A percentile compares a stretch with the other conserved stretches of the same genome.
Evolutionary conservation across 2,329 filamentous ascomycete genomes (phyloP).

Genomic region (Verticillium alfalfae): DNA sequence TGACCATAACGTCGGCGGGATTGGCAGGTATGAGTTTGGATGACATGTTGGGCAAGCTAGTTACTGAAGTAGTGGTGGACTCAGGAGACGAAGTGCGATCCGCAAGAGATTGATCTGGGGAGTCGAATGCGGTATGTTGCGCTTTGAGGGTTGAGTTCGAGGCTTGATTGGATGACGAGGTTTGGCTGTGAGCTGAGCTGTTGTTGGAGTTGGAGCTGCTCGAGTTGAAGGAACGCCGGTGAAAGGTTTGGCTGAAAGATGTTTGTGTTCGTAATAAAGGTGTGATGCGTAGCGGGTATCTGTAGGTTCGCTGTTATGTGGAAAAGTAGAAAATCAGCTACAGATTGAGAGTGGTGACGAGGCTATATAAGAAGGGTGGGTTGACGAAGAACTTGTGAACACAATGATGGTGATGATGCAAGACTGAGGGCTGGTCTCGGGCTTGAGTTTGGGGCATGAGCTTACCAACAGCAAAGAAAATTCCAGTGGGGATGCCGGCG

Average conservation of each 20-base stretch:
- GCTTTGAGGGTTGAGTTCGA: not conserved
- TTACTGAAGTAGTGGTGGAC: not conserved
- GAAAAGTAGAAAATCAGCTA: not conserved
- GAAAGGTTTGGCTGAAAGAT: not conserved
- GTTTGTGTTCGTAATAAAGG: not conserved
- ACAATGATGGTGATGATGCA: not conserved
- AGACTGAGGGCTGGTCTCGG: not conserved
- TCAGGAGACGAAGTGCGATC: not conserved
- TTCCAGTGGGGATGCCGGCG: not conserved
- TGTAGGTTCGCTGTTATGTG: not conserved
- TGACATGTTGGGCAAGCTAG: constrained; percentile 41
- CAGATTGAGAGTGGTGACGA: not conserved
- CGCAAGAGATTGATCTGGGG: constrained; percentile 3
- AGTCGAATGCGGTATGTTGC: constrained; percentile 1
- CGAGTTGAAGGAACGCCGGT: not conserved
- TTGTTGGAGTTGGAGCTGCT: not conserved
- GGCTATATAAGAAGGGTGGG: not conserved
- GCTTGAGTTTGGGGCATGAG: not conserved
- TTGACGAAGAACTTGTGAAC: not conserved
- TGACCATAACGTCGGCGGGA: constrained; percentile 82
- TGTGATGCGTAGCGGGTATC: not conserved
- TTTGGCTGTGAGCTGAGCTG: constrained; percentile 1
- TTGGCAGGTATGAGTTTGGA: constrained; percentile 62
- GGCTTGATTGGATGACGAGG: constrained; percentile 1
- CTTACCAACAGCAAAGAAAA: not conserved